These are phyloP conservation scores for Tuctoria greenei DNA, from an alignment of 176 grass and related monocot genomes.

Conservation along the genomic window DNA sequence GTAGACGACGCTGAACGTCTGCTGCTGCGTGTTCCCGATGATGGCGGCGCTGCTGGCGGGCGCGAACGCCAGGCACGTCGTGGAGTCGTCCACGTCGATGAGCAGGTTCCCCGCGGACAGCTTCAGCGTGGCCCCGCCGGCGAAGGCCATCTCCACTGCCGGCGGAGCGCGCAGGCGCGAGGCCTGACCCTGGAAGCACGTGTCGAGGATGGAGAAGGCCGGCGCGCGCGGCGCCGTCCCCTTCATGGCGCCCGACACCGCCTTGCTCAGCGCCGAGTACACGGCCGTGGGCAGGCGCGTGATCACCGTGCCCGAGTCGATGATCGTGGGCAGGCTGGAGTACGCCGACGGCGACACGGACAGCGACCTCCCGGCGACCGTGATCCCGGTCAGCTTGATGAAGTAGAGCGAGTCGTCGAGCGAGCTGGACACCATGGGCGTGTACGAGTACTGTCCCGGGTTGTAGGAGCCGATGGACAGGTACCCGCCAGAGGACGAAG, in stretches of 20 bases:
- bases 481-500: slow-evolving; percentile 59
- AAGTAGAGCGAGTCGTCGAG: slow-evolving; percentile 81
- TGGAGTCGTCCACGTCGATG: slow-evolving; percentile 62
- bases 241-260: slow-evolving; percentile 46
- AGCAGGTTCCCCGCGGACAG: slow-evolving; percentile 55
- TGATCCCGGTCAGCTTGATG: slow-evolving; percentile 58
- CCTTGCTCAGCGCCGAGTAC: slow-evolving; percentile 60
- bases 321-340: slow-evolving; percentile 54
- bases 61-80: slow-evolving; percentile 74
- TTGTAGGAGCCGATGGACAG: slow-evolving; percentile 69
- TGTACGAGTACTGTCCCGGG: slow-evolving; percentile 63
- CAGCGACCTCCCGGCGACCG: slow-evolving; percentile 43
- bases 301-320: slow-evolving; percentile 85
- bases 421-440: slow-evolving; percentile 58
- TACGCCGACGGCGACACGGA: slow-evolving; percentile 43
- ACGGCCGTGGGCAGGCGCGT: slow-evolving; percentile 57
- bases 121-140: slow-evolving; percentile 54
- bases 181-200: slow-evolving; percentile 56
- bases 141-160: slow-evolving; percentile 52
- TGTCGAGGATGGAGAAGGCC: slow-evolving; percentile 71
- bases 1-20: slow-evolving; percentile 78
- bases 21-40: slow-evolving; percentile 83
- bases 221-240: slow-evolving; percentile 18
- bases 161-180: slow-evolving; percentile 48
- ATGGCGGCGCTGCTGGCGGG: slow-evolving; percentile 56